phyloP scores from a whole-genome alignment of 139 green algal species.

The Chlorella sp. region DNA sequence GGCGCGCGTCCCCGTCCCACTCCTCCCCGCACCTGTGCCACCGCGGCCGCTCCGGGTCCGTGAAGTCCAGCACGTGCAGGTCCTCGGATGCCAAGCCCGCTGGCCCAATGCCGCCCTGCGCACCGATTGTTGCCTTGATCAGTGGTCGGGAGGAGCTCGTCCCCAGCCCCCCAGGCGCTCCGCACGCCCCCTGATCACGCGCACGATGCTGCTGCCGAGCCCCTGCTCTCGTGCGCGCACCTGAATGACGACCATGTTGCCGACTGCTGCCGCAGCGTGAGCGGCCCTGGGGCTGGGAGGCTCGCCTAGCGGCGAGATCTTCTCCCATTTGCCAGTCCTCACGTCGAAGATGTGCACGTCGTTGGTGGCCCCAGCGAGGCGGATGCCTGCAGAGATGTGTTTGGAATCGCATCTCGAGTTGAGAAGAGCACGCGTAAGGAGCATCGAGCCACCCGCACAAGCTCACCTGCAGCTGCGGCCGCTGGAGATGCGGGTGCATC shows the following conservation, averaged over 20 bases:
- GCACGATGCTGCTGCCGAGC: no score
- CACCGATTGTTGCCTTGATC: no score
- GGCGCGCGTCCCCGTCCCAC: no score
- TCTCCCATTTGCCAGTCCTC: conserved; percentile 73
- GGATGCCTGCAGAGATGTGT: conserved; percentile 72
- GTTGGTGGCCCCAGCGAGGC: conserved; percentile 85
- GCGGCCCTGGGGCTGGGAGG: conserved; percentile 86
- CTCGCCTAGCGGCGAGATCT: conserved; percentile 76
- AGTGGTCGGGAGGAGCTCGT: no score
- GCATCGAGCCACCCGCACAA: no score
- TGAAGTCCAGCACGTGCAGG: conserved; percentile 98
- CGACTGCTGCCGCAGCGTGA: conserved; percentile 94
- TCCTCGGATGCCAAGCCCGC: conserved; percentile 91
- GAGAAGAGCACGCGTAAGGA: no score
- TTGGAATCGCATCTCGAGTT: no score
- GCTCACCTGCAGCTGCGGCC: no score
- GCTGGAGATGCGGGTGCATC: conserved; percentile 13
- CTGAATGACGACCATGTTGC: conserved; percentile 97
- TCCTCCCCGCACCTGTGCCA: conserved; percentile 99
- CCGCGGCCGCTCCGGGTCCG: conserved; percentile 75
- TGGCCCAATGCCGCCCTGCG: conserved; percentile 92
- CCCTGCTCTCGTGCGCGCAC: no score
- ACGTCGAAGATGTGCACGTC: conserved; percentile 94
- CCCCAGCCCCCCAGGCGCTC: no score
- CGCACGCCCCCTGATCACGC: no score